Percentiles rank a stretch among this genome's conserved stretches.
Conservation (phyloP, 1,284 basidiomycete genomes). For the Athelia sp. region DNA sequence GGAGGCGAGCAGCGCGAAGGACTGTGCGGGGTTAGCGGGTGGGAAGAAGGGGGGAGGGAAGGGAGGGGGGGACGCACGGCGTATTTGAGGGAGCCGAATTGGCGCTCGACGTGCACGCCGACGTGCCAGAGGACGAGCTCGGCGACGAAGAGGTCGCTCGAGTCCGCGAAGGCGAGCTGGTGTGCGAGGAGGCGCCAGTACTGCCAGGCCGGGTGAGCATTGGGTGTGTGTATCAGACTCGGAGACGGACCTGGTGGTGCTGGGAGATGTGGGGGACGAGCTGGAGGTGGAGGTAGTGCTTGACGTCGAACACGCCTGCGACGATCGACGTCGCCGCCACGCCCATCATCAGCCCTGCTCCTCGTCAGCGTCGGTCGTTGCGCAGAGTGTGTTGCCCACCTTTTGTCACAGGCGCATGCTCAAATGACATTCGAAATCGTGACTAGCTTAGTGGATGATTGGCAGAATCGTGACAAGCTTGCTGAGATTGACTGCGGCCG, state of each 20-base stretch:
- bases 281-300: conserved; percentile 86
- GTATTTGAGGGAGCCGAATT: conserved; percentile 85
- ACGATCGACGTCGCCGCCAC: conserved; percentile 66
- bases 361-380: background rate
- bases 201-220: conserved; percentile 31
- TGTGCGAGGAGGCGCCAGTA: conserved; percentile 82
- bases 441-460: no score
- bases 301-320: conserved; percentile 77
- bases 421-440: conserved; percentile 56
- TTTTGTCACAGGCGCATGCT: conserved; percentile 76
- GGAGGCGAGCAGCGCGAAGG: conserved; percentile 65
- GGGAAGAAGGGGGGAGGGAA: conserved; percentile 4
- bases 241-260: conserved; percentile 54
- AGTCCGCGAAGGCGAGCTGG: conserved; percentile 78
- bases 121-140: conserved; percentile 74
- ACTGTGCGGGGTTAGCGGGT: conserved; percentile 40
- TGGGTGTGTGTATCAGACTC: conserved; percentile 6
- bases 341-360: conserved; percentile 72
- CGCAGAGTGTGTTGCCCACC: conserved; percentile 33
- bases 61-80: conserved; percentile 44
- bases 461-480: no score
- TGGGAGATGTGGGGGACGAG: conserved; percentile 66
- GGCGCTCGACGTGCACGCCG: conserved; percentile 73
- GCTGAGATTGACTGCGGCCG: no score
- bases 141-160: conserved; percentile 78